Evolutionary conservation across 108 stramenopile genomes (phyloP).

Genomic region (Epithemia pelagica): DNA sequence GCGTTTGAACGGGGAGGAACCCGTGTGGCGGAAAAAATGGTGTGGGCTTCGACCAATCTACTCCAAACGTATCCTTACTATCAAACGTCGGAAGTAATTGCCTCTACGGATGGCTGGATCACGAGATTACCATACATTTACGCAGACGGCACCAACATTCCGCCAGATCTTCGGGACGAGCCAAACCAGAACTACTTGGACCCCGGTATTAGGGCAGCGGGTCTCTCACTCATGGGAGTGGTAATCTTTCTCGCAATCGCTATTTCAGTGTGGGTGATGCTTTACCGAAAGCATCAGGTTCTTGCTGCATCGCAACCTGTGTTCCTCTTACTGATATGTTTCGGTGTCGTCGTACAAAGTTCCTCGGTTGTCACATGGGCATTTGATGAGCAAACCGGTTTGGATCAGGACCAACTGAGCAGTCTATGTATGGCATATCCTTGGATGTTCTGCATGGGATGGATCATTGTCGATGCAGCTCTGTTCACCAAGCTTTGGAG

Average conservation of each 20-base stretch:
- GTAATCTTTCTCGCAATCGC: neutral
- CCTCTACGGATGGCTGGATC: neutral
- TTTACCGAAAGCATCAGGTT: neutral
- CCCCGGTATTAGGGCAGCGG: neutral
- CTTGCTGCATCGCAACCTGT: neutral
- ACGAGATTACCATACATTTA: neutral
- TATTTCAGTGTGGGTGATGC: neutral
- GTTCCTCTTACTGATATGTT: neutral
- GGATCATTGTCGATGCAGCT: neutral
- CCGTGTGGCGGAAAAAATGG: neutral
- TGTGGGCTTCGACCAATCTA: neutral
- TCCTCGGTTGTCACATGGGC: neutral
- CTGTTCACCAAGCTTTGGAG: neutral
- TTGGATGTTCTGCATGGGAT: neutral
- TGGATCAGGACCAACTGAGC: neutral
- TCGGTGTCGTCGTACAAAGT: neutral
- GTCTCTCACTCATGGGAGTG: neutral
- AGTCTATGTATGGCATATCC: neutral
- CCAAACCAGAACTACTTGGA: conserved; percentile 11
- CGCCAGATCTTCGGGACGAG: neutral
- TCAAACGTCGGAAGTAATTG: neutral
- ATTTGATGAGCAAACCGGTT: neutral
- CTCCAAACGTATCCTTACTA: neutral
- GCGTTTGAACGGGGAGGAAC: neutral
- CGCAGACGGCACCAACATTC: conserved; percentile 2